Percentiles rank a stretch among this genome's conserved stretches.
These are phyloP conservation scores for Beauveria pseudobassiana DNA, from an alignment of 2,329 filamentous ascomycete species.

Conservation along the genomic window DNA sequence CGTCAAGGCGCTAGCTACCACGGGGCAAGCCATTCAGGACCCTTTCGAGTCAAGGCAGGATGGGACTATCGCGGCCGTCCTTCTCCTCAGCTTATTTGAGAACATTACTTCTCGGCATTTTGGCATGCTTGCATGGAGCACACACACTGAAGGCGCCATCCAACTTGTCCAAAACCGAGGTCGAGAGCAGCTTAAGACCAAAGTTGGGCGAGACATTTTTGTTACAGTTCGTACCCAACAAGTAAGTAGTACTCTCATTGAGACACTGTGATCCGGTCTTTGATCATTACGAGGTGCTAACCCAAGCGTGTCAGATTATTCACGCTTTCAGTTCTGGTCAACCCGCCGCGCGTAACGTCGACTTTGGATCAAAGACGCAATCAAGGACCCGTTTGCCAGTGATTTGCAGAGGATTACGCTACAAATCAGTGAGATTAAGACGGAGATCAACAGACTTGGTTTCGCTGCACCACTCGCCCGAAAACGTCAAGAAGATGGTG, in stretches of 20 bases:
- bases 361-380: constrained; percentile 52
- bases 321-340: constrained; percentile 48
- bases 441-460: constrained; percentile 44
- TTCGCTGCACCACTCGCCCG: constrained; percentile 36
- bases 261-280: no score
- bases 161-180: constrained; percentile 52
- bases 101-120: constrained; percentile 48
- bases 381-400: constrained; percentile 40
- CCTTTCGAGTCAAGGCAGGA: constrained; percentile 44
- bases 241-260: constrained; percentile 28
- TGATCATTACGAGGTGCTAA: neutral
- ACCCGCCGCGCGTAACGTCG: constrained; percentile 43
- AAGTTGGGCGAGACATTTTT: constrained; percentile 48
- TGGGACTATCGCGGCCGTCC: constrained; percentile 49
- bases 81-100: constrained; percentile 55
- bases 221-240: constrained; percentile 54
- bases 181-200: constrained; percentile 45
- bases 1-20: constrained; percentile 44
- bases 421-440: constrained; percentile 46
- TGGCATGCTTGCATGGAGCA: constrained; percentile 52
- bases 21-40: constrained; percentile 45
- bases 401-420: constrained; percentile 46
- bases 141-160: constrained; percentile 57
- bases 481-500: constrained; percentile 43
- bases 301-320: constrained; percentile 38